Percentiles rank a stretch among this genome's conserved stretches.
Conservation (phyloP, 345 rosid genomes). For the Gossypium anomalum region DNA sequence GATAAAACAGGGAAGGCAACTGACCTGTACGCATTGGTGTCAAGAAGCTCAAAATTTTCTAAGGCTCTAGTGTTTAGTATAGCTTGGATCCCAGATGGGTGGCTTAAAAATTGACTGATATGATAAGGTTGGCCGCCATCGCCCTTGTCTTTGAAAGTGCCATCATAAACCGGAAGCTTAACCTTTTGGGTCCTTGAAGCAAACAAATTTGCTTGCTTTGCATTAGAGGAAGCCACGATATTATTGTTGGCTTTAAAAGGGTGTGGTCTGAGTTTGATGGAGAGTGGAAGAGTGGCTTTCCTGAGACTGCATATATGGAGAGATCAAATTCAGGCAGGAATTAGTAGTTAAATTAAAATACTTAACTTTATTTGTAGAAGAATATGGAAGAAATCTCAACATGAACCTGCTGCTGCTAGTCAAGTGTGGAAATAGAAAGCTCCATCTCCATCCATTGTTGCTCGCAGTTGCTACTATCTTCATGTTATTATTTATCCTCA, state of each 20-base stretch:
- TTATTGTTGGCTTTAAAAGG: neutral
- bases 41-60: constrained; percentile 50
- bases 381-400: neutral
- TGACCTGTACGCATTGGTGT: constrained; percentile 58
- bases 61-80: constrained; percentile 61
- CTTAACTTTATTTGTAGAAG: neutral
- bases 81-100: constrained; percentile 67
- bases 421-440: neutral
- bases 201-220: constrained; percentile 60
- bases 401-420: neutral
- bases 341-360: neutral
- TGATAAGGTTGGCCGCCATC: constrained; percentile 26
- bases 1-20: neutral
- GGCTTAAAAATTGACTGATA: constrained; percentile 55
- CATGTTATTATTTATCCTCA: neutral
- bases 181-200: constrained; percentile 61
- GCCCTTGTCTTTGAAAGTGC: neutral
- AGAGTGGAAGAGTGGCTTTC: neutral
- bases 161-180: constrained; percentile 37
- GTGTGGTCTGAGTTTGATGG: neutral
- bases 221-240: constrained; percentile 17
- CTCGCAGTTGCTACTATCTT: neutral
- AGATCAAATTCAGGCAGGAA: neutral
- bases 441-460: constrained; percentile 4
- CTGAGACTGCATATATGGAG: neutral